phyloP scores from a whole-genome alignment of 2,329 filamentous ascomycete genomes.

The Cladosporium sp. region DNA sequence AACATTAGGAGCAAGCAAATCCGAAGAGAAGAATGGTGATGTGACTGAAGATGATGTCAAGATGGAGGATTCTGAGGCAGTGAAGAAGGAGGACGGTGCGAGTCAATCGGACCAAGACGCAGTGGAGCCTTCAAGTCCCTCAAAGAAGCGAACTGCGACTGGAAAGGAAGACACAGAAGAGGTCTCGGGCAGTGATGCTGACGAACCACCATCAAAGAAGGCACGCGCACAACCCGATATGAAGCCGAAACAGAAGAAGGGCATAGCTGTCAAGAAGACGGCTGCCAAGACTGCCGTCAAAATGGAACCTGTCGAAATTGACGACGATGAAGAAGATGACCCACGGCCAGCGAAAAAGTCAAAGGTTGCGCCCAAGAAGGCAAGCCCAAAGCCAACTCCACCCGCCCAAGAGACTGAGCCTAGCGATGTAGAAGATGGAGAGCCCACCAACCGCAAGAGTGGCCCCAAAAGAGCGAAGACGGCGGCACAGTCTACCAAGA shows the following conservation, averaged over 20 bases:
- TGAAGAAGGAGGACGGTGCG: slow-evolving; percentile 27
- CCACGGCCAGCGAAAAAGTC: slow-evolving; percentile 12
- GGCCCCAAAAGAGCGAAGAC: slow-evolving; percentile 8
- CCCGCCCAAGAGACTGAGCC: slow-evolving; percentile 23
- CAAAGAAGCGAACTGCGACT: slow-evolving; percentile 34
- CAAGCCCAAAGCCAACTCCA: background rate
- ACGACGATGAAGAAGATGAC: slow-evolving; percentile 26
- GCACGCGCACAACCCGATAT: slow-evolving; percentile 31
- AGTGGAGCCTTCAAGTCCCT: slow-evolving; percentile 19
- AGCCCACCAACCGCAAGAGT: slow-evolving; percentile 34
- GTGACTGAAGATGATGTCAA: slow-evolving; percentile 38
- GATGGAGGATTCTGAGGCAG: slow-evolving; percentile 30
- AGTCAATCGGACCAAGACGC: slow-evolving; percentile 27
- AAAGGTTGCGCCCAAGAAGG: background rate
- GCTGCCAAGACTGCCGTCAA: slow-evolving; percentile 20
- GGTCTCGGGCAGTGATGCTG: slow-evolving; percentile 29
- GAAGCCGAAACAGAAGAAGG: slow-evolving; percentile 31
- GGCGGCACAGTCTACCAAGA: background rate
- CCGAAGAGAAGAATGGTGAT: slow-evolving; percentile 24
- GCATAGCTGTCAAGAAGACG: slow-evolving; percentile 26
- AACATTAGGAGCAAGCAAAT: slow-evolving; percentile 12
- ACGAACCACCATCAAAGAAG: slow-evolving; percentile 40
- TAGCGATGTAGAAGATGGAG: slow-evolving; percentile 48
- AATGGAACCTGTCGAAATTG: slow-evolving; percentile 18
- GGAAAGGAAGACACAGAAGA: slow-evolving; percentile 23